Evolutionary conservation across 345 rosid genomes (phyloP).

Genomic region (Leavenworthia alabamica): DNA sequence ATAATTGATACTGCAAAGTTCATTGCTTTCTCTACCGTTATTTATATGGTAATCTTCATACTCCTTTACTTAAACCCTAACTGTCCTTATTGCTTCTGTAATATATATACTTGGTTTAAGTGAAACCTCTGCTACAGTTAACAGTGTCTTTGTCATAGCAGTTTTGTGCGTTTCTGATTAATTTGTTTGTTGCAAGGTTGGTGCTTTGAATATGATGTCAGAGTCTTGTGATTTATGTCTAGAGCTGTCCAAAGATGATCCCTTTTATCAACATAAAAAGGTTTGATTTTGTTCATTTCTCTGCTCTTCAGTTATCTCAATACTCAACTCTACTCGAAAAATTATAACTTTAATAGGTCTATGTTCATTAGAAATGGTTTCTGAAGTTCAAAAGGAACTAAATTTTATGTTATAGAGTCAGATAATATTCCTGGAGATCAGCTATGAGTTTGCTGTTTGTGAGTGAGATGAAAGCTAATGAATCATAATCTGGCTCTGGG

Average conservation of each 20-base stretch:
- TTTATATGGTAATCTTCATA: not conserved
- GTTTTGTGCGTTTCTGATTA: not conserved
- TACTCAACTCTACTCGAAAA: not conserved
- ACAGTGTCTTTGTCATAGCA: not conserved
- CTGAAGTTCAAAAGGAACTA: not conserved
- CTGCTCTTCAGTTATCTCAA: not conserved
- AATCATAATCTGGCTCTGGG: not conserved
- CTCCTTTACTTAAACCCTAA: conserved; percentile 1
- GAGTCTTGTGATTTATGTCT: conserved; percentile 35
- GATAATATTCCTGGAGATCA: not conserved
- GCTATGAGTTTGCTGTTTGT: not conserved
- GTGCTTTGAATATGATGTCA: conserved; percentile 19
- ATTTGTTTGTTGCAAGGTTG: conserved; percentile 38
- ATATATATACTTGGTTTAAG: not conserved
- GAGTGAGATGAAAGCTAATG: not conserved
- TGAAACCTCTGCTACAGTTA: not conserved
- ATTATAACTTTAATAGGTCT: not conserved
- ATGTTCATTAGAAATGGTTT: not conserved
- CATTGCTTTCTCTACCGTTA: not conserved
- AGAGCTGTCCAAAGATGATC: conserved; percentile 50
- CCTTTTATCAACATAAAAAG: conserved; percentile 57
- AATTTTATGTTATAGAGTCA: not conserved
- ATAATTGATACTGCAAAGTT: not conserved
- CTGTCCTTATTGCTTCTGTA: not conserved
- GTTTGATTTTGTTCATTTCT: conserved; percentile 24